Percentiles rank a stretch among this genome's conserved stretches.
Evolutionary conservation across 2,329 filamentous ascomycete genomes (phyloP).

Genomic region (Truncatella angustata): DNA sequence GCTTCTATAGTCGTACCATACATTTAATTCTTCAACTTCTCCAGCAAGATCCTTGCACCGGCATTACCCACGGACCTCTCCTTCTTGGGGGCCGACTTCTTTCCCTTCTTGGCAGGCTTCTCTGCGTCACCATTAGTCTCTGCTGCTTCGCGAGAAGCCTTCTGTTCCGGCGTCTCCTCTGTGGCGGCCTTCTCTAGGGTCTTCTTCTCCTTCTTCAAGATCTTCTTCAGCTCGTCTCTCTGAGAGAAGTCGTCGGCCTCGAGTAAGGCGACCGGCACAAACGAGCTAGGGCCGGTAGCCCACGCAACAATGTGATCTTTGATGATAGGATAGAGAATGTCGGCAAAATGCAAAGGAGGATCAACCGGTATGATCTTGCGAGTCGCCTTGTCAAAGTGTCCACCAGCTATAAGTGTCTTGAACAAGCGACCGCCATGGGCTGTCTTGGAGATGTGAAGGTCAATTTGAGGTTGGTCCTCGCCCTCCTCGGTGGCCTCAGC

Average conservation of each 20-base stretch:
- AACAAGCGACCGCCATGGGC: conserved; percentile 76
- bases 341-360: conserved; percentile 76
- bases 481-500: conserved; percentile 29
- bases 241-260: conserved; percentile 72
- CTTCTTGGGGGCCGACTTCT: conserved; percentile 47
- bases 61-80: conserved; percentile 54
- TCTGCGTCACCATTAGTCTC: conserved; percentile 45
- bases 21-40: conserved; percentile 43
- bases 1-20: not conserved
- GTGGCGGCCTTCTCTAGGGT: conserved; percentile 65
- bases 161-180: conserved; percentile 55
- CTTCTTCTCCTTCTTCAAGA: conserved; percentile 71
- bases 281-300: conserved; percentile 84
- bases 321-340: conserved; percentile 79
- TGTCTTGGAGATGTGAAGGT: conserved; percentile 58
- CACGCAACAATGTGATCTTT: conserved; percentile 72
- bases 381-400: conserved; percentile 73
- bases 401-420: conserved; percentile 86
- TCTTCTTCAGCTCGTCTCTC: conserved; percentile 64
- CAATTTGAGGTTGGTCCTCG: conserved; percentile 27
- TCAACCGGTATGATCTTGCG: conserved; percentile 71
- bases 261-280: conserved; percentile 78
- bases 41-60: conserved; percentile 60
- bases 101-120: conserved; percentile 62
- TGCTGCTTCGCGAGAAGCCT: conserved; percentile 48